A percentile compares a stretch with the other conserved stretches of the same genome.
Evolutionary conservation across 2,329 filamentous ascomycete genomes (phyloP).

Genomic region (Aspergillus jensenii): DNA sequence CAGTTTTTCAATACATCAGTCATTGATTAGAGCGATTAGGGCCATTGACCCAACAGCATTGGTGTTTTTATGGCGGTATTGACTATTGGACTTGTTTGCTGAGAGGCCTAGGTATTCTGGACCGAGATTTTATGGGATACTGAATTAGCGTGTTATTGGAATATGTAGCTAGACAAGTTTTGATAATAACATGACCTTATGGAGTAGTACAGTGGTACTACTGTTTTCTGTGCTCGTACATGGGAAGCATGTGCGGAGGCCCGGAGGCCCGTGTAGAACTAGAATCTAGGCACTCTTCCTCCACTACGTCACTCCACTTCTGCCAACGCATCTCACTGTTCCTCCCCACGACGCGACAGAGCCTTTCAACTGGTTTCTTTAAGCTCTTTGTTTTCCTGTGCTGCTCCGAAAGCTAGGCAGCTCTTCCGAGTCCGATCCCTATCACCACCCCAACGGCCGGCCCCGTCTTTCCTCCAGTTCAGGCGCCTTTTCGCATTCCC

Average conservation of each 20-base stretch:
- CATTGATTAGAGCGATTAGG: constrained; percentile 53
- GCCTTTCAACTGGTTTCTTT: constrained; percentile 3
- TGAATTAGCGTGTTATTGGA: constrained; percentile 8
- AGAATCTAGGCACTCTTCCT: constrained; percentile 6
- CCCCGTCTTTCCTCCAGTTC: constrained; percentile 2
- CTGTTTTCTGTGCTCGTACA: neutral
- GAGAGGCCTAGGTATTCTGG: neutral
- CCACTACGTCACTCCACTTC: constrained; percentile 23
- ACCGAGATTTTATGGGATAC: neutral
- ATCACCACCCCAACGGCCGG: neutral
- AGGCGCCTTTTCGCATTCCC: neutral
- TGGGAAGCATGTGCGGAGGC: neutral
- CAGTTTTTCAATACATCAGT: constrained; percentile 98
- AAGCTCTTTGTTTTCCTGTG: constrained; percentile 3
- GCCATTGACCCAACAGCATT: neutral
- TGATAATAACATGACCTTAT: neutral
- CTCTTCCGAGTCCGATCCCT: neutral
- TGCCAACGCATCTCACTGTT: constrained; percentile 23
- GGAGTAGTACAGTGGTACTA: neutral
- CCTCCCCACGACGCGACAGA: constrained; percentile 17
- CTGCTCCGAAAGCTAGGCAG: neutral
- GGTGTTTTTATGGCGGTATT: neutral
- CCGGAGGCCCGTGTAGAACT: neutral
- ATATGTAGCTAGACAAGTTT: constrained; percentile 3
- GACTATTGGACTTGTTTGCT: constrained; percentile 3